Conservation (phyloP, 2,329 filamentous ascomycete genomes). For the Metarhizium rileyi region DNA sequence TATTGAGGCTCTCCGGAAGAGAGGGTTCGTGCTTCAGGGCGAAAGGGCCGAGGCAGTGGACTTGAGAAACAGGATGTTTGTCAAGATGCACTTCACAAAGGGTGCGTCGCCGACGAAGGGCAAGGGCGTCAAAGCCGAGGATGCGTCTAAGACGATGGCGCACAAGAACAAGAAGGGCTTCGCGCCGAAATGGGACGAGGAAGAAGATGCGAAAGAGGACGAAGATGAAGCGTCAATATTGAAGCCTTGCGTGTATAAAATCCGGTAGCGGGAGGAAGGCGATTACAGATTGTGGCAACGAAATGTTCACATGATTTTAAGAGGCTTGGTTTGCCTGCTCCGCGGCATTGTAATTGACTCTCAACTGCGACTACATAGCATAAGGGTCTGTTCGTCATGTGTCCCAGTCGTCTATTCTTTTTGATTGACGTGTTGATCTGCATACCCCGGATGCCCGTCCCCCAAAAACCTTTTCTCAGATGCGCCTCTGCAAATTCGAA, state of each 20-base stretch:
- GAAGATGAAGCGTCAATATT: conserved; percentile 57
- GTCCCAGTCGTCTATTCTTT: neutral
- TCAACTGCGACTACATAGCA: neutral
- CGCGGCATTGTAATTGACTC: neutral
- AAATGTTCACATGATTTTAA: neutral
- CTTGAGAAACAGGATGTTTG: conserved; percentile 94
- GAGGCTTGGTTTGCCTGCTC: neutral
- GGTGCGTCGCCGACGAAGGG: conserved; percentile 63
- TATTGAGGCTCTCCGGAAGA: conserved; percentile 66
- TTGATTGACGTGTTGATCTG: neutral
- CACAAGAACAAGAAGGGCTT: conserved; percentile 45
- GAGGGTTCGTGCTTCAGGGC: conserved; percentile 77
- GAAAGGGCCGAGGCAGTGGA: conserved; percentile 56
- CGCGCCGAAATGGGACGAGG: conserved; percentile 38
- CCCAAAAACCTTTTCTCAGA: neutral
- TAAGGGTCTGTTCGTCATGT: neutral
- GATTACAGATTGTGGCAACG: neutral
- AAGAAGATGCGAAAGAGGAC: conserved; percentile 48
- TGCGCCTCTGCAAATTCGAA: neutral
- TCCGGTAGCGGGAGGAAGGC: conserved; percentile 41
- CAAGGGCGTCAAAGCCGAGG: conserved; percentile 54
- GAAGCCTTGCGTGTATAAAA: conserved; percentile 95
- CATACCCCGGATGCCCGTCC: neutral
- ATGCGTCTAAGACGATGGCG: conserved; percentile 31
- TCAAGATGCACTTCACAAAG: conserved; percentile 92